Base-by-base conservation (phyloP, 179 eudicot genomes). In the Spinacia oleracea region DNA sequence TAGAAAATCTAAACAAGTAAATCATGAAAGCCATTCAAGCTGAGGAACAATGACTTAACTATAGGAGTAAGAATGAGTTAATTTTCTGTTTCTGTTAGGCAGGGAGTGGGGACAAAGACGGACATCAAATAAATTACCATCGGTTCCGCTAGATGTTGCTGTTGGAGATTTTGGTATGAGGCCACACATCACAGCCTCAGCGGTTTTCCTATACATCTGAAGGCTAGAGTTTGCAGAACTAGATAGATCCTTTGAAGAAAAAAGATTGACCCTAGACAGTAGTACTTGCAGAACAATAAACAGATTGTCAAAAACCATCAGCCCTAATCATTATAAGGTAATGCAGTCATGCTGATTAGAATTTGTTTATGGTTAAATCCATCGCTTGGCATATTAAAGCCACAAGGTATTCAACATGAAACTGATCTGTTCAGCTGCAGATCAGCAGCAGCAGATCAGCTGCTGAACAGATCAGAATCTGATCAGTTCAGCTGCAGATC, bases 101-200 rank as follows among this genome's bases (percentile, higher is more conserved):
- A 9, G 34, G 14, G 35, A 66, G 65, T 25, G 34, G 45, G 40
- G 15, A 12, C 2, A 0, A 5, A 27, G 2, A 46, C 4, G 20
- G 34, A 53, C 21, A 29, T 56, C 51, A 53, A 77, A 53, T 42
- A 72, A 73, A 76, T 84, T 88, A 96, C 98, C 74, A 0, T 86
- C 84, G 45, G 98, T 96, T 92, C 97, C 90, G 88, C 96, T 90
- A 73, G 86, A 9, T 27, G 97, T 89, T 32, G 94, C 97, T 29
- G 92, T 87, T 58, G 99, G 97, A 72, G 99, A 96, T 59, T 89
- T 81, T 25, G 97, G 97, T 55, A 96, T 73, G 69, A 96, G 94
- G 71, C 97, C 91, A 46, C 99, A 96, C 88, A 96, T 91, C 46
- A 96, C 91, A 81, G 96, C 93, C 83, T 96, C 96, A 15, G 98